Percentiles rank a stretch among this genome's conserved stretches.
These are phyloP conservation scores for Houttuynia cordata DNA, from an alignment of 164 flowering plant genomes.

Conservation along the genomic window DNA sequence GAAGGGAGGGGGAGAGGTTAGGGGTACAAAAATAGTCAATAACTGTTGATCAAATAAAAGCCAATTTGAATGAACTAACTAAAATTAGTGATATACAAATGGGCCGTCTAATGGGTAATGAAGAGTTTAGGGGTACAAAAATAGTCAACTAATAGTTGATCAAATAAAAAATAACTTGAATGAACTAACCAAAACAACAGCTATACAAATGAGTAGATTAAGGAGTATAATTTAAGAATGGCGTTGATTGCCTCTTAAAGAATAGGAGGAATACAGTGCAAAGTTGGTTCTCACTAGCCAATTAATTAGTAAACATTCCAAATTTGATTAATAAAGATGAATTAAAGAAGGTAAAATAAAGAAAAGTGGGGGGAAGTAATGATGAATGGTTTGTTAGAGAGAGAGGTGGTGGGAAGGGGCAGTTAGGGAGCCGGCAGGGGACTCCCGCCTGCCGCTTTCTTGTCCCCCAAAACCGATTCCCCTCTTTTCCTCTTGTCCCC, in stretches of 20 bases:
- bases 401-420: background rate
- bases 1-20: too few species aligned
- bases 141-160: too few species aligned
- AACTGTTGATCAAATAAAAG: too few species aligned
- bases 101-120: too few species aligned
- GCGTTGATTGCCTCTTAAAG: background rate
- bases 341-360: background rate
- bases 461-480: constrained; percentile 35
- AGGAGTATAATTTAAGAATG: too few species aligned
- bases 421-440: constrained; percentile 14
- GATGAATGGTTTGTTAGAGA: background rate
- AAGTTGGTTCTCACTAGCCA: background rate
- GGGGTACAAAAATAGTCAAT: too few species aligned
- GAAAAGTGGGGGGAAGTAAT: background rate
- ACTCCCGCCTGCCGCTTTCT: constrained; percentile 41
- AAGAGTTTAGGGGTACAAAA: too few species aligned
- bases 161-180: too few species aligned
- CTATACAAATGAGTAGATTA: too few species aligned
- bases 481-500: constrained; percentile 35
- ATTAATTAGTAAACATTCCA: background rate
- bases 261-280: background rate
- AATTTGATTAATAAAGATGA: background rate
- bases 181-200: too few species aligned
- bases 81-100: too few species aligned
- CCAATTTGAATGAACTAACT: too few species aligned